Percentiles rank a stretch among this genome's conserved stretches.
Conservation (phyloP, 2,329 filamentous ascomycete species). For the Ophiostoma triangulosporum region DNA sequence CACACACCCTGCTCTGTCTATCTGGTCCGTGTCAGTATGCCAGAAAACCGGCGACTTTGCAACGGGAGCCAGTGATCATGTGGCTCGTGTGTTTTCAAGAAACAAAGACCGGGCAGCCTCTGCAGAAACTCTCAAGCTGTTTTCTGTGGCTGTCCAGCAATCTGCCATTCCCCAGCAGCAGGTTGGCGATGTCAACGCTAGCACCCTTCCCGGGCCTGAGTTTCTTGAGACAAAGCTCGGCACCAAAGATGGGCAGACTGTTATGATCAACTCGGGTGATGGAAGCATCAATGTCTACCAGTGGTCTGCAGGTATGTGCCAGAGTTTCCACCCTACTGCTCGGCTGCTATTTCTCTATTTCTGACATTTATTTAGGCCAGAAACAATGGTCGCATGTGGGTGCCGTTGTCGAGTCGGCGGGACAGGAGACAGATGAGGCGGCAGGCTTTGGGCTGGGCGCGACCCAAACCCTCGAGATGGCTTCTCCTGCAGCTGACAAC, state of each 20-base stretch:
- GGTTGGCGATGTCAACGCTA: conserved; percentile 67
- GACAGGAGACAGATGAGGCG: conserved; percentile 25
- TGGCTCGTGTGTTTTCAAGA: conserved; percentile 74
- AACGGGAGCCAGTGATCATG: conserved; percentile 80
- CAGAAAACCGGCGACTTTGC: conserved; percentile 77
- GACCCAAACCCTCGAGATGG: conserved; percentile 68
- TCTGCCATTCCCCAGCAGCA: conserved; percentile 84
- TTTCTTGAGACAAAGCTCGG: conserved; percentile 72
- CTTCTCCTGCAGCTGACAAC: conserved; percentile 41
- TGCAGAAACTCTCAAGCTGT: conserved; percentile 52
- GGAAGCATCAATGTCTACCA: conserved; percentile 76
- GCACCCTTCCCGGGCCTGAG: conserved; percentile 76
- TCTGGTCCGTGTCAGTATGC: conserved; percentile 85
- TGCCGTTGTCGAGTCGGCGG: conserved; percentile 63
- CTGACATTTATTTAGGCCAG: conserved; percentile 27
- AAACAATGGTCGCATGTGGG: conserved; percentile 77
- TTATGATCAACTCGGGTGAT: conserved; percentile 75
- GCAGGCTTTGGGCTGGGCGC: conserved; percentile 58
- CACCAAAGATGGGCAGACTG: conserved; percentile 91
- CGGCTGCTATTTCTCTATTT: too few relatives aligned
- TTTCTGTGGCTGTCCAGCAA: conserved; percentile 68
- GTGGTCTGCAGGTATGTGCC: conserved; percentile 50
- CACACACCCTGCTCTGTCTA: conserved; percentile 89
- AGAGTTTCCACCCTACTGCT: neutral
- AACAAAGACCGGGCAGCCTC: conserved; percentile 56